Evolutionary conservation across 345 rosid species (phyloP), one percentile per base, ranked within the genome.

Genomic region (Eucalyptus polyanthemos): DNA sequence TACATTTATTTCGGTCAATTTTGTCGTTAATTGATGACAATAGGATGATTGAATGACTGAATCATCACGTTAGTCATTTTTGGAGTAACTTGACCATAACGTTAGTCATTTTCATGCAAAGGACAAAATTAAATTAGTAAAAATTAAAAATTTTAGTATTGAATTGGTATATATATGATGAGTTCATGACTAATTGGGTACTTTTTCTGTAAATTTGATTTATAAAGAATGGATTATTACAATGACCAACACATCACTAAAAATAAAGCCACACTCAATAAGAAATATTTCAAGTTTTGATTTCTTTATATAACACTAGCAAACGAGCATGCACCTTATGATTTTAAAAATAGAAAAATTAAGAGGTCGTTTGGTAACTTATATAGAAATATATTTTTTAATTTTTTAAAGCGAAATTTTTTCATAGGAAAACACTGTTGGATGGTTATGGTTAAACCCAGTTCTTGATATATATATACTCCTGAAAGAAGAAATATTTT

Each of bases 31-130:
- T 34, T 72, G 44, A 9, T 34, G 81, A 72, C 25, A 11, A 10
- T 34, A 72, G 8, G 44, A 67, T 19, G 37, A 31, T 16, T 1
- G 2, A 1, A 9, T 34, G 24, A 10, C 0, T 10, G 3, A 5
- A 34, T 24, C 34, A 67, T n/a, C 80, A 17, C 2, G 14, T 34
- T 22, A 5, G 44, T 15, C 25, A 72, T 72, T 72, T 72, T 34
- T 4, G 17, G 51, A 50, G 51, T 50, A 50, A 50, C 51, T 14
- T 50, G 51, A 50, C 51, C 16, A 50, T 50, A 50, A 34, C 0
- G 25, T 34, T 22, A 9, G 8, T 15, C 25, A 72, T 72, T 72
- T 72, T 34, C 24, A n/a, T 4, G 80, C 21, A 31, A 67, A 15
- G 6, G 6, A n/a, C 5, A 29, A 29, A 29, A 29, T 62, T 62